Evolutionary conservation across 2,329 filamentous ascomycete species (phyloP), one percentile per base, ranked within the genome.

Genomic region (Tolypocladium tropicale): DNA sequence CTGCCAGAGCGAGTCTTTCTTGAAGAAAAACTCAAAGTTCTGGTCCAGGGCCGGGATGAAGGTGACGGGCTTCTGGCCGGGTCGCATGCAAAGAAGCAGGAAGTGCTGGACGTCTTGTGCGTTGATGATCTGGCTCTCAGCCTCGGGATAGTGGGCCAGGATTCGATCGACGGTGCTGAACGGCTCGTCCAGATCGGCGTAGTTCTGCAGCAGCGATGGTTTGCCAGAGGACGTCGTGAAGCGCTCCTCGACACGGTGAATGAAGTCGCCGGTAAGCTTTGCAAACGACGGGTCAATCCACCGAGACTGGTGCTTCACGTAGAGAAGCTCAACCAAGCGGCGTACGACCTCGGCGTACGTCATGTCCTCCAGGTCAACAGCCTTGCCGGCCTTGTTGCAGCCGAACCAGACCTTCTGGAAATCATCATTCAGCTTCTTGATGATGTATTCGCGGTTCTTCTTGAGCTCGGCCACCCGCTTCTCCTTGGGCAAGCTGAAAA

Each of bases 1-100:
- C 75, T 99, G 94, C 94, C 94, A 99, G 9, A 99, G 82, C 1
- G 94, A 99, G 72, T 99, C 94, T 78, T 99, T 99, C 85, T 99
- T 99, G 86, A 99, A 99, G 78, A 90, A 99, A 76, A 95, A 96
- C 70, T 99, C 94, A 63, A 99, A 99, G 70, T 93, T 96, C 60
- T 95, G 91, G 65, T 99, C 94, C 25, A 99, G 80, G n/a, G 88
- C 80, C 6, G 94, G 94, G 33, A 99, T 92, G 69, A 99, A 99
- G 0, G 93, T 94, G 32, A 95, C 89, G 2, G 94, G 94, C 81
- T 99, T 99, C 78, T 99, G 94, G 43, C 87, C 88, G 52, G 88
- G 89, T 39, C 91, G 86, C 75, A 94, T 86, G 79, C 92, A 97
- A 48, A 99, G 85, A 36, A 95, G 80, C 55, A 99, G 74, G 80